Percentiles rank a stretch among this genome's conserved stretches.
These are phyloP conservation scores for Tricholoma terreum DNA, from an alignment of 768 basidiomycete species.

Conservation along the genomic window DNA sequence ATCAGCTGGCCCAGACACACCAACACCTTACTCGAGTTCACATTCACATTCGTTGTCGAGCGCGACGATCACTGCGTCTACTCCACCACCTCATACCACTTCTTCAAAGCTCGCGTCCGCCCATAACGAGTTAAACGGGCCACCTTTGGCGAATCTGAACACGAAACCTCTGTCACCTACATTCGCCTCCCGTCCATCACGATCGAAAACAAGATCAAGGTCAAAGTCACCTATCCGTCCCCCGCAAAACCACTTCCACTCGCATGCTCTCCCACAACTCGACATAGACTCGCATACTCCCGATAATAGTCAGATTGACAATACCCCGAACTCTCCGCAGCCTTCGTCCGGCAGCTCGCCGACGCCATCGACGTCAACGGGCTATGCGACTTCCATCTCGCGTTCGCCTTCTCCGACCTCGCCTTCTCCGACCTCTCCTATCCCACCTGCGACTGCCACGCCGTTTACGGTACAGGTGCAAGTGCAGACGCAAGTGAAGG, in stretches of 20 bases:
- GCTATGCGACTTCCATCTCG: constrained; percentile 51
- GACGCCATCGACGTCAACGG: constrained; percentile 55
- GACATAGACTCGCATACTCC: neutral
- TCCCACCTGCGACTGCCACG: constrained; percentile 31
- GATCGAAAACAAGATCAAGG: constrained; percentile 2
- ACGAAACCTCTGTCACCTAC: constrained; percentile 16
- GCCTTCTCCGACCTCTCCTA: constrained; percentile 33
- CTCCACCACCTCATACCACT: constrained; percentile 29
- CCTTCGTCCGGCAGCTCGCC: constrained; percentile 47
- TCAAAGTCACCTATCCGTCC: constrained; percentile 7
- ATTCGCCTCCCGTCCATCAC: constrained; percentile 17
- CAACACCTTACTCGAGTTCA: constrained; percentile 33
- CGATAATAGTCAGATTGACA: constrained; percentile 4
- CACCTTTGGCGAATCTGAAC: constrained; percentile 8
- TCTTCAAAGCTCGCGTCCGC: constrained; percentile 11
- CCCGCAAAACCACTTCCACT: constrained; percentile 2
- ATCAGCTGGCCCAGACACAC: constrained; percentile 38
- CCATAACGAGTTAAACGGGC: neutral
- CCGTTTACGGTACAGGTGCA: constrained; percentile 13
- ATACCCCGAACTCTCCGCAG: constrained; percentile 25
- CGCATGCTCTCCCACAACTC: neutral
- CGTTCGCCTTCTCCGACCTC: constrained; percentile 45
- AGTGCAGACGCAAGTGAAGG: neutral
- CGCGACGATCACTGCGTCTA: constrained; percentile 45
- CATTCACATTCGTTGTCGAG: constrained; percentile 49